phyloP scores from a whole-genome alignment of 495 filamentous ascomycete genomes.

The Neurospora sp. region DNA sequence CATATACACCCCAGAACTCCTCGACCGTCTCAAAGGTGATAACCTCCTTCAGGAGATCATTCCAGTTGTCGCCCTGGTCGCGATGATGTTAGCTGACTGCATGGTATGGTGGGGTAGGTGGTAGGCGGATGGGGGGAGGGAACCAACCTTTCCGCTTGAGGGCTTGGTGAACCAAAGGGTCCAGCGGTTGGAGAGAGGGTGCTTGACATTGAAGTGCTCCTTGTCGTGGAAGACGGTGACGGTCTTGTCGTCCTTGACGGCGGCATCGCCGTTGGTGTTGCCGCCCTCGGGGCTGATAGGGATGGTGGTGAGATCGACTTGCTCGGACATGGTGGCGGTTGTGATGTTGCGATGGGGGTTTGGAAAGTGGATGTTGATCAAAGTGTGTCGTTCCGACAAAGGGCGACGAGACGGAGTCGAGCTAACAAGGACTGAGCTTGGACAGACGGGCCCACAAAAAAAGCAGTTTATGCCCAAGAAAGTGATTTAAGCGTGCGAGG shows the following conservation, averaged over 20 bases:
- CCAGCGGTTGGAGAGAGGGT: constrained; percentile 92
- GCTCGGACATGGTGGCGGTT: constrained; percentile 33
- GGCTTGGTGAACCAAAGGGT: constrained; percentile 99
- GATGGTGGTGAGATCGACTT: constrained; percentile 52
- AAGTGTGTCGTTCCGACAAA: not conserved
- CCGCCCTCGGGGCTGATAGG: constrained; percentile 61
- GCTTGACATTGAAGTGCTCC: constrained; percentile 98
- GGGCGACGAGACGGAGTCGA: not conserved
- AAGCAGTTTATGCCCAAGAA: not conserved
- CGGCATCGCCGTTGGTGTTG: constrained; percentile 25
- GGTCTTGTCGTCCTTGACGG: constrained; percentile 35
- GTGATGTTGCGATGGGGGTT: not conserved
- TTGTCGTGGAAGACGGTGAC: constrained; percentile 94
- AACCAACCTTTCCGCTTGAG: constrained; percentile 80
- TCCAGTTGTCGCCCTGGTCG: constrained; percentile 88
- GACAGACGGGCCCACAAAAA: not conserved
- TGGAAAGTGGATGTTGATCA: not conserved
- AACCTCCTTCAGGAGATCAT: constrained; percentile 93
- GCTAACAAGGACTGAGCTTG: not conserved
- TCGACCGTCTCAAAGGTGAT: constrained; percentile 97
- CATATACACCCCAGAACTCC: constrained; percentile 99
- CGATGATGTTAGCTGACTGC: constrained; percentile 6
- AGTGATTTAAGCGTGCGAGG: not conserved
- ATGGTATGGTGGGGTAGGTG: not conserved
- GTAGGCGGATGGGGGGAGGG: not conserved